Percentiles rank a stretch among this genome's conserved stretches.
Evolutionary conservation across 2,329 filamentous ascomycete species (phyloP).

Genomic region (Diaporthe nobilis): DNA sequence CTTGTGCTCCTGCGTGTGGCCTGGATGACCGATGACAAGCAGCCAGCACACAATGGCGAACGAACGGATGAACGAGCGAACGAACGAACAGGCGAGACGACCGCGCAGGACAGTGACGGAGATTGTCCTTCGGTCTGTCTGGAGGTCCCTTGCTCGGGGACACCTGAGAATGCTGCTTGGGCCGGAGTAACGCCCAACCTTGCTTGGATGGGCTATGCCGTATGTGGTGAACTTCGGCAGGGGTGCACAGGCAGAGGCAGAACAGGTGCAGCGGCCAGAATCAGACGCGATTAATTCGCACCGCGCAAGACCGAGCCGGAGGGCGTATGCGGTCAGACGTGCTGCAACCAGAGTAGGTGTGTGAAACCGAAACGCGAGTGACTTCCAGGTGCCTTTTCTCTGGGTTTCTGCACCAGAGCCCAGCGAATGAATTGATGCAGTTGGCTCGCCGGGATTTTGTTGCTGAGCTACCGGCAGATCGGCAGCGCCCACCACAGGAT

Average conservation of each 20-base stretch:
- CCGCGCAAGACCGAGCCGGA: slow-evolving; percentile 5
- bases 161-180: slow-evolving; percentile 13
- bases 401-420: background rate
- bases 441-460: slow-evolving; percentile 9
- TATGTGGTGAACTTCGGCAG: background rate
- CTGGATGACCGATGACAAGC: slow-evolving; percentile 33
- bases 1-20: slow-evolving; percentile 14
- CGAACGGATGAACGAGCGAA: slow-evolving; percentile 10
- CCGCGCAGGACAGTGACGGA: background rate
- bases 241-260: background rate
- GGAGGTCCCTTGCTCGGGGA: background rate
- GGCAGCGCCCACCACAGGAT: slow-evolving; percentile 4
- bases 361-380: slow-evolving; percentile 26
- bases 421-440: background rate
- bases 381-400: background rate
- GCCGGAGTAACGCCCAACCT: slow-evolving; percentile 30
- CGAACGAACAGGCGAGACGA: background rate
- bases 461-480: slow-evolving; percentile 28
- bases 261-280: background rate
- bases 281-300: slow-evolving; percentile 8
- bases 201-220: slow-evolving; percentile 17
- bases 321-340: slow-evolving; percentile 29
- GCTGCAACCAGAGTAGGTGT: background rate
- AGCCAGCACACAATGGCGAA: slow-evolving; percentile 30
- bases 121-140: slow-evolving; percentile 21